Evolutionary conservation across 192 early-diverging fungal species (phyloP).

Genomic region (Coemansia sp.): DNA sequence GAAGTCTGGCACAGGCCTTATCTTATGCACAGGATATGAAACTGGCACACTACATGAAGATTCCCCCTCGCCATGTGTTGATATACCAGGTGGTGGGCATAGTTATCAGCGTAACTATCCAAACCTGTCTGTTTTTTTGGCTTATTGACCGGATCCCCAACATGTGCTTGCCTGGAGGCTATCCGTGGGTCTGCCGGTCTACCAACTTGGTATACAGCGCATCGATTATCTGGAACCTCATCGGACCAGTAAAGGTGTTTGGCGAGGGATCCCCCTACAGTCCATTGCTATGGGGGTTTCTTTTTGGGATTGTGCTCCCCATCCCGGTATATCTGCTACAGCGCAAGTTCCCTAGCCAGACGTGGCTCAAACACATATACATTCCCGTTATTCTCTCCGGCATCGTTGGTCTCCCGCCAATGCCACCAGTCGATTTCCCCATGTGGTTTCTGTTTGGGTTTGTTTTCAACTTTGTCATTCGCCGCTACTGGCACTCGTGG

Average conservation of each 20-base stretch:
- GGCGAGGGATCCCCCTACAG: conserved; percentile 61
- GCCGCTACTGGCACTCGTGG: conserved; percentile 63
- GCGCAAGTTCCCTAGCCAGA: conserved; percentile 58
- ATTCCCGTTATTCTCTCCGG: conserved; percentile 68
- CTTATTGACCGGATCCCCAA: conserved; percentile 59
- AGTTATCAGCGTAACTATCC: conserved; percentile 63
- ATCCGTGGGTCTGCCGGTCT: conserved; percentile 67
- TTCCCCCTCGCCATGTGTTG: conserved; percentile 79
- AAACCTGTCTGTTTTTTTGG: conserved; percentile 64
- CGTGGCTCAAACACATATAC: conserved; percentile 68
- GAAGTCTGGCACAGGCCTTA: conserved; percentile 70
- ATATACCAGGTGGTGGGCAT: conserved; percentile 71
- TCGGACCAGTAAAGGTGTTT: conserved; percentile 70
- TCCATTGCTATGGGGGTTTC: conserved; percentile 55
- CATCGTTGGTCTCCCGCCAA: conserved; percentile 62
- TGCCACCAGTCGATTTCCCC: conserved; percentile 54
- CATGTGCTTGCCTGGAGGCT: conserved; percentile 59
- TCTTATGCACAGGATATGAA: conserved; percentile 70
- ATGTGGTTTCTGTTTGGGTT: conserved; percentile 61
- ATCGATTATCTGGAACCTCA: conserved; percentile 77
- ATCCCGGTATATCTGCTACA: conserved; percentile 68
- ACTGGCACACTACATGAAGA: conserved; percentile 79
- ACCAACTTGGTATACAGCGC: conserved; percentile 64
- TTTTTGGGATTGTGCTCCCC: conserved; percentile 69
- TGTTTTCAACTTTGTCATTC: conserved; percentile 69